Evolutionary conservation across 2,329 filamentous ascomycete species (phyloP).

Genomic region (Lachnum nothofagi): DNA sequence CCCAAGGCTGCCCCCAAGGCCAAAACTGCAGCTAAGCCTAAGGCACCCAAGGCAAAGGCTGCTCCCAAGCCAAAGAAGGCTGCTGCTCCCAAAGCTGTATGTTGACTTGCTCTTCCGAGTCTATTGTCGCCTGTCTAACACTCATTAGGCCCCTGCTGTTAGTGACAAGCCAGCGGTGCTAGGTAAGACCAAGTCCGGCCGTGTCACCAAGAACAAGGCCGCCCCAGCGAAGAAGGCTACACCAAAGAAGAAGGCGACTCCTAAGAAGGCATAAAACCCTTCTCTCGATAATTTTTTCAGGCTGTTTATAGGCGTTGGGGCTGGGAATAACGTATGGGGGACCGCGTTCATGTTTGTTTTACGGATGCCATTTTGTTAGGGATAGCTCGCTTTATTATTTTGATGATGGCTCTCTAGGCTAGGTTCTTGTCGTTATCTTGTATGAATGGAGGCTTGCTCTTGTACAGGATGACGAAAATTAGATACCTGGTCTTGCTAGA

Average conservation of each 20-base stretch:
- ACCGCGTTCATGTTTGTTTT: slow-evolving; percentile 14
- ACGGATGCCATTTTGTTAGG: slow-evolving; percentile 10
- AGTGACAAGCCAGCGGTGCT: slow-evolving; percentile 58
- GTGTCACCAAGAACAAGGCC: slow-evolving; percentile 64
- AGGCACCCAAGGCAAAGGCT: slow-evolving; percentile 34
- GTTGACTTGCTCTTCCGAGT: slow-evolving; percentile 7
- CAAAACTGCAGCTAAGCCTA: slow-evolving; percentile 37
- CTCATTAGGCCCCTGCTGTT: slow-evolving; percentile 55
- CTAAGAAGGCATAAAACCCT: slow-evolving; percentile 30
- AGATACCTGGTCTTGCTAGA: neutral
- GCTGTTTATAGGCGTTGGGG: slow-evolving; percentile 25
- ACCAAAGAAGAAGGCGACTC: slow-evolving; percentile 25
- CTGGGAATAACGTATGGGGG: slow-evolving; percentile 16
- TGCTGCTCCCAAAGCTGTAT: slow-evolving; percentile 27
- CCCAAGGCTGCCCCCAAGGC: slow-evolving; percentile 38
- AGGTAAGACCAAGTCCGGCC: slow-evolving; percentile 67
- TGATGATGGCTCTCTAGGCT: slow-evolving; percentile 5
- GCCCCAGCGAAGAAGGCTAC: slow-evolving; percentile 43
- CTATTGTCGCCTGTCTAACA: slow-evolving; percentile 14
- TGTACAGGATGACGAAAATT: slow-evolving; percentile 2
- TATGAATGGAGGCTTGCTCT: neutral
- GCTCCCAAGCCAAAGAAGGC: slow-evolving; percentile 33
- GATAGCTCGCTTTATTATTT: slow-evolving; percentile 17
- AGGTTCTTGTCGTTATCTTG: slow-evolving; percentile 2
- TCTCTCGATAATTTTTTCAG: no score